These are phyloP conservation scores for Blastobotrys arbuscula DNA, from an alignment of 1,139 yeast genomes.

Conservation along the genomic window DNA sequence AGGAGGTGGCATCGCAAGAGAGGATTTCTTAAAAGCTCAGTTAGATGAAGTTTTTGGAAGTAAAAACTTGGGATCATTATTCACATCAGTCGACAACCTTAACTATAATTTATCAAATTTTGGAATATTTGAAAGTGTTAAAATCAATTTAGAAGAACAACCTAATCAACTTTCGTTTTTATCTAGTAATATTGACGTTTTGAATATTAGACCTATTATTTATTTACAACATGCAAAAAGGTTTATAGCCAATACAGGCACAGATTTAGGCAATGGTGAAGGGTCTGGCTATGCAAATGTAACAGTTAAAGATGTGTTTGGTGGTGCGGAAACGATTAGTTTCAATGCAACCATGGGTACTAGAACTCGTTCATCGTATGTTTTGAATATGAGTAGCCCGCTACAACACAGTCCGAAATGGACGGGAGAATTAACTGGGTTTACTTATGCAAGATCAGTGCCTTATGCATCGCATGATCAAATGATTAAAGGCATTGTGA, in stretches of 20 bases:
- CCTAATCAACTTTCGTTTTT: constrained; percentile 17
- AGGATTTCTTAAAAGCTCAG: constrained; percentile 48
- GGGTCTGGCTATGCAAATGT: constrained; percentile 81
- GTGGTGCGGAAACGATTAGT: constrained; percentile 78
- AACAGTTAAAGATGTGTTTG: constrained; percentile 61
- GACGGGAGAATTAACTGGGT: constrained; percentile 50
- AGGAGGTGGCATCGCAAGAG: constrained; percentile 43
- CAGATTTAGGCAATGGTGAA: constrained; percentile 90
- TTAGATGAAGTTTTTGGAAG: constrained; percentile 46
- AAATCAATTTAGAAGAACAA: constrained; percentile 37
- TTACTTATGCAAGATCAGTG: constrained; percentile 53
- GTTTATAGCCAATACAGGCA: constrained; percentile 82
- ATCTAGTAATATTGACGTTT: constrained; percentile 13
- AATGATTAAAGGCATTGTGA: constrained; percentile 51
- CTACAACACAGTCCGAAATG: constrained; percentile 46
- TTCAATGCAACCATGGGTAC: constrained; percentile 80
- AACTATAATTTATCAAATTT: constrained; percentile 31
- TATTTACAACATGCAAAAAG: constrained; percentile 28
- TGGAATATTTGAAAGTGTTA: constrained; percentile 44
- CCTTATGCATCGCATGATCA: constrained; percentile 71
- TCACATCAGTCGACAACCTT: constrained; percentile 30
- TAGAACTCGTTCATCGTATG: constrained; percentile 56
- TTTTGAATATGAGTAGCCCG: constrained; percentile 62
- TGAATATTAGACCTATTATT: constrained; percentile 23
- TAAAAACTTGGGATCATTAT: constrained; percentile 26